Evolutionary conservation across 169 alveolate species (phyloP), one percentile per base, ranked within the genome.

Genomic region (Plasmodium relictum): DNA sequence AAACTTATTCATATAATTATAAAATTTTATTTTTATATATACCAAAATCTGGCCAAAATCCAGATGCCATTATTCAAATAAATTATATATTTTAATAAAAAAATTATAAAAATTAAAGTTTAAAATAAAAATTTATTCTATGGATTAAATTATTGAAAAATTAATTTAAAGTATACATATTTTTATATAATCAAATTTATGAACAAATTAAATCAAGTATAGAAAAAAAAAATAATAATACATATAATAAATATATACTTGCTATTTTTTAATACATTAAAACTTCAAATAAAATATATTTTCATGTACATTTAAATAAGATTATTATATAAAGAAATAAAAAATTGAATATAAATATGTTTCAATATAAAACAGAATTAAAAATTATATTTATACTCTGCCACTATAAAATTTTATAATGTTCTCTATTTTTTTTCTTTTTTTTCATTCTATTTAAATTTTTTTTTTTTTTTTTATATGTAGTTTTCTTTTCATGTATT

Each of bases 41-140:
- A 78, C 89, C 89, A 16, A 39, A 52, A 61, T 78, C 89, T 10
- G 89, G 89, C 89, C 89, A 78, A 58, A 78, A 78, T 50, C 45
- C 76, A 8, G 89, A 45, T 16, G 22, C 50, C 78, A 78, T 78
- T 56, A 63, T 78, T 39, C 24, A 10, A 3, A 12, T 73, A 31
- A 37, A 73, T 58, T 58, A 31, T 56, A 48, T 24, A 24, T 10
- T 59, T 58, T 39, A n/a, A 48, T 9, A 73, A 16, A 59, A 58
- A 58, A 41, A 26, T 37, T 22, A 69, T 52, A 24, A 44, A 59
- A 10, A 66, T 71, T 52, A 71, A 22, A 52, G 41, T 26, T 50
- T 24, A 2, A 44, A 71, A 59, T 50, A 41, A n/a, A 41, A 71
- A 22, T 2, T 31, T 3, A 20, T 65, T 73, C 18, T 37, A 37